Base-by-base conservation (phyloP, 1,284 basidiomycete genomes). In the Ceratobasidium sp. region DNA sequence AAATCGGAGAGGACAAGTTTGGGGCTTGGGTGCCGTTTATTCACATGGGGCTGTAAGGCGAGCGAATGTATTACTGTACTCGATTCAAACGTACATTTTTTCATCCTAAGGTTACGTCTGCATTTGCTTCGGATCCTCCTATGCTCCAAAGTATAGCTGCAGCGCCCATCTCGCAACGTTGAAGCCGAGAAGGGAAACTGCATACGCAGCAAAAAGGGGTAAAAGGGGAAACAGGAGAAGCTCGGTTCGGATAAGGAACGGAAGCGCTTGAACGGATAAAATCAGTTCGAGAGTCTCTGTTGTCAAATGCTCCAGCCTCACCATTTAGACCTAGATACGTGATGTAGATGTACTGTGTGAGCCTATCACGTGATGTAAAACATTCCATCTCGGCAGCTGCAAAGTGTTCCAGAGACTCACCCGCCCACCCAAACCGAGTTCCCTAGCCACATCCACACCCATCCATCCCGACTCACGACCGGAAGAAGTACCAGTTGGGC, bases 361-460 rank as follows among this genome's bases (percentile, higher is more conserved):
- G 90, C 41, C 92, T 92, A 77, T 26, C 59, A 61, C 26, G 16
- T 36, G 28, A 23, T 1, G 9, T 36, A 18, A 4, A 26, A 14
- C 28, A 53, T 28, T 21, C 28, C 50, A 53, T 39, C 36, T 6
- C 36, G 36, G 6, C 14, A 6, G n/a, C n/a, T n/a, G 46, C 46
- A 48, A 48, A 18, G 14, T 48, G 46, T 9, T 9, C 4, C 3
- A 5, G 18, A 72, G 60, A 85, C 86, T 75, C 82, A 92, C 87
- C 92, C 94, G 55, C 89, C 89, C 39, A 95, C 86, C 81, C 95
- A 96, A n/a, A 96, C 83, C 0, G 93, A 94, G 76, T 97, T 97
- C 50, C 95, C 96, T n/a, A 96, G 85, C 84, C 91, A 91, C 45
- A 98, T 84, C 78, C 93, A 96, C 36, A 96, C 86, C 95, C 94